Percentiles rank a stretch among this genome's conserved stretches.
Evolutionary conservation across 2,329 filamentous ascomycete species (phyloP).

Genomic region (Fusarium decemcellulare): DNA sequence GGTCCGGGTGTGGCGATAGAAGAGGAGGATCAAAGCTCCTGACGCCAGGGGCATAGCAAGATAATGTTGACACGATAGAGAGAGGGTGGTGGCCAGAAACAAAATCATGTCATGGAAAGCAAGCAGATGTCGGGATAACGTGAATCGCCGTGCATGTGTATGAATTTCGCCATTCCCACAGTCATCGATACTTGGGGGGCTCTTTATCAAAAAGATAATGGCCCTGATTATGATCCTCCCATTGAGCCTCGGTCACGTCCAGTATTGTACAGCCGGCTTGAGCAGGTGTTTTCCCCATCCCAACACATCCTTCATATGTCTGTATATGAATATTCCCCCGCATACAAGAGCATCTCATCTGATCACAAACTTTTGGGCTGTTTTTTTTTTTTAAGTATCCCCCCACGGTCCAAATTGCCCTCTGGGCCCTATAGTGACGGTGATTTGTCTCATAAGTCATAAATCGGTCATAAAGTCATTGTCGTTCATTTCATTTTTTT

Average conservation of each 20-base stretch:
- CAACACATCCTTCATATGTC: background rate
- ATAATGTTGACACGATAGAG: constrained; percentile 29
- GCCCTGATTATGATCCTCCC: background rate
- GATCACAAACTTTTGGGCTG: constrained; percentile 28
- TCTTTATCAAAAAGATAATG: background rate
- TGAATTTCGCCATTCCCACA: background rate
- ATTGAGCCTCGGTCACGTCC: background rate
- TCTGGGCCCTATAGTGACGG: constrained; percentile 12
- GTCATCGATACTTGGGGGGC: background rate
- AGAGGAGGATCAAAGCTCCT: constrained; percentile 7
- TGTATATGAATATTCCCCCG: constrained; percentile 10
- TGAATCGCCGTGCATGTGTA: constrained; percentile 4
- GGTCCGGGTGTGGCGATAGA: constrained; percentile 7
- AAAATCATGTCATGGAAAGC: background rate
- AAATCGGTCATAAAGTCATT: constrained; percentile 39
- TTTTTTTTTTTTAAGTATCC: constrained; percentile 14
- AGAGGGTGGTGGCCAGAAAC: constrained; percentile 4
- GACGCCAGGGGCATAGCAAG: constrained; percentile 14
- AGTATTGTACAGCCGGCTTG: constrained; percentile 7
- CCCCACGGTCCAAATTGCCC: background rate
- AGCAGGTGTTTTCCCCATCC: background rate
- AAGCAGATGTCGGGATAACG: background rate
- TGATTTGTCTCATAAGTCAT: constrained; percentile 41
- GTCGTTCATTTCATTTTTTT: constrained; percentile 30
- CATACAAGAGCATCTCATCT: constrained; percentile 18